These are phyloP conservation scores for Pistacia integerrima DNA, from an alignment of 345 rosid genomes.

Conservation along the genomic window DNA sequence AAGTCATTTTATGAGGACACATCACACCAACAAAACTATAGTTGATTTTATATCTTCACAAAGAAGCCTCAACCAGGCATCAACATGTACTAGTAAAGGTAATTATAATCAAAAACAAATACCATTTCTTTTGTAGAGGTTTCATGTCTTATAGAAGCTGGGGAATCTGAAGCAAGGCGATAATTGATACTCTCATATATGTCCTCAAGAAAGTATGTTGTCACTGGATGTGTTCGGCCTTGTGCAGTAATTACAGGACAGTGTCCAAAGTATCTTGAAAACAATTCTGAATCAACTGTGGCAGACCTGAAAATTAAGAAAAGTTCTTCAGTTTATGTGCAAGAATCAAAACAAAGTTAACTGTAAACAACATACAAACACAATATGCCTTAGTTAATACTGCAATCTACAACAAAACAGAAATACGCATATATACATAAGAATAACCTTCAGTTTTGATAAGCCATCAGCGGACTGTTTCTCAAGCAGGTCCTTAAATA, in stretches of 20 bases:
- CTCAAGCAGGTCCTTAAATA: conserved; percentile 88
- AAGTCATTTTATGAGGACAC: background rate
- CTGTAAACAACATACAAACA: background rate
- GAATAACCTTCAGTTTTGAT: conserved; percentile 75
- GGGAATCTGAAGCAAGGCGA: conserved; percentile 81
- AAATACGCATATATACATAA: conserved; percentile 58
- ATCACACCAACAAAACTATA: background rate
- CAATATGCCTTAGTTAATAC: conserved; percentile 8
- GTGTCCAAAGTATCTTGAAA: conserved; percentile 81
- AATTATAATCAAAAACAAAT: conserved; percentile 13
- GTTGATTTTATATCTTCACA: background rate
- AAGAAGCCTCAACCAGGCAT: background rate
- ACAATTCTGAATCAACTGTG: conserved; percentile 84
- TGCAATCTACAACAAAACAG: conserved; percentile 13
- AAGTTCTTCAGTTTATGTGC: conserved; percentile 12
- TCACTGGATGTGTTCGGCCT: conserved; percentile 91
- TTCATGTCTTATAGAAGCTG: conserved; percentile 65
- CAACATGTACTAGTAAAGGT: background rate
- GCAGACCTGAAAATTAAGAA: conserved; percentile 69
- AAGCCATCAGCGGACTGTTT: conserved; percentile 57
- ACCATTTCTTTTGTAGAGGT: conserved; percentile 61
- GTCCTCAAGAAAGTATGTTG: conserved; percentile 79
- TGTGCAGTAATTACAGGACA: conserved; percentile 89
- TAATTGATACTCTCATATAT: conserved; percentile 71
- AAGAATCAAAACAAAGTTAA: conserved; percentile 9